Base-by-base conservation (phyloP, 345 rosid species). In the Eutrema yunnanense region DNA sequence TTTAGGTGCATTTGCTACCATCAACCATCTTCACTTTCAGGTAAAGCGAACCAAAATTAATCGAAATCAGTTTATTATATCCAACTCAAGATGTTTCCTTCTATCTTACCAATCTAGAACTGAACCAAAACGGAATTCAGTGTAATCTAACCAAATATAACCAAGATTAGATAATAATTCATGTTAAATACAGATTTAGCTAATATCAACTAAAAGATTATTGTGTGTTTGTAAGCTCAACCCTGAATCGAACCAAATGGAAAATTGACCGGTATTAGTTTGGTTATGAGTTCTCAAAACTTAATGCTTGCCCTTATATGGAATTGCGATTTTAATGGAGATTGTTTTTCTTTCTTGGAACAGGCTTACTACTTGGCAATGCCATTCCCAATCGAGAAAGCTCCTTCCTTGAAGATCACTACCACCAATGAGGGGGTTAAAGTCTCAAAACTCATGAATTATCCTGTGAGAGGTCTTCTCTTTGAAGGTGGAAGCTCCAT, bases 11-110 rank as follows among this genome's bases (percentile, higher is more conserved):
- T 95, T 95, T 85, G 99, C 97, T 30, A 95, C 99, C 66, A 86
- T 92, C 80, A 95, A 95, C 73, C 99, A 95, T 75, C 99, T 95
- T 69, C 99, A 95, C 84, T 95, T 95, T 76, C 98, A 95, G 99
- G 99, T 95, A 52, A 57, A 36, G 3, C 3, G 12, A 34, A 33
- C 60, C 57, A 30, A 53, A 43, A 3, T 0, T 1, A 5, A 13
- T 44, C 16, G 8, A 44, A 13, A 44, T 12, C 6, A 13, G 16
- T 44, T 44, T 13, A 6, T 11, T 41, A 10, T 41, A 10, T 41
- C 1, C 13, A 9, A 10, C 13, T 0, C 44, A 41, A 0, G 46
- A 11, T 43, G 16, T 12, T 43, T 12, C 47, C 14, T 43, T 43
- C 6, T 1, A 4, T 43, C 47, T 43, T 43, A 41, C 46, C 43